These are phyloP conservation scores for Kodamaea alishanica DNA, from an alignment of 1,139 yeast genomes.

Conservation along the genomic window DNA sequence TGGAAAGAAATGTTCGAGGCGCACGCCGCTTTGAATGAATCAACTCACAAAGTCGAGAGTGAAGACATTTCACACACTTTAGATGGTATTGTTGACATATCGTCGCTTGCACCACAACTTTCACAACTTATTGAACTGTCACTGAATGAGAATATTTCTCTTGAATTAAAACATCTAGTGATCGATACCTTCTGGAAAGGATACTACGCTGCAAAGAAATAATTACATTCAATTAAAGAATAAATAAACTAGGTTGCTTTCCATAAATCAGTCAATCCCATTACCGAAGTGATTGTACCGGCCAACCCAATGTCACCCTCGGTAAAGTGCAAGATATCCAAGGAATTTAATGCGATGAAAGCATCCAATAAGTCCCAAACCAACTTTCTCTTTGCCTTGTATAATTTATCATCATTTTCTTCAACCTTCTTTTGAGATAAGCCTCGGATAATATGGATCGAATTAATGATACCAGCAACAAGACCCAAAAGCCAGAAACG, in stretches of 20 bases:
- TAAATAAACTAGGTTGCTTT: slow-evolving; percentile 19
- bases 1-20: no score
- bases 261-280: slow-evolving; percentile 81
- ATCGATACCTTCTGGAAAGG: slow-evolving; percentile 38
- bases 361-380: slow-evolving; percentile 78
- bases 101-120: background rate
- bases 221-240: background rate
- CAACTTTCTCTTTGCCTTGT: slow-evolving; percentile 57
- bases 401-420: slow-evolving; percentile 27
- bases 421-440: slow-evolving; percentile 19
- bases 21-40: no score
- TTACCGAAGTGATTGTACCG: slow-evolving; percentile 75
- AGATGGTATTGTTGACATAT: no score
- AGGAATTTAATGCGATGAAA: slow-evolving; percentile 70
- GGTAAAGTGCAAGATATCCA: slow-evolving; percentile 57
- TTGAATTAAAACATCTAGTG: slow-evolving; percentile 23
- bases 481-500: slow-evolving; percentile 80
- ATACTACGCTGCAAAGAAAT: slow-evolving; percentile 20
- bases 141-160: slow-evolving; percentile 11
- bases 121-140: slow-evolving; percentile 8
- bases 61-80: no score
- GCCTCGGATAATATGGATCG: slow-evolving; percentile 20
- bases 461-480: slow-evolving; percentile 57
- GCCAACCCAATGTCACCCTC: slow-evolving; percentile 85
- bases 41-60: no score